Percentiles rank a stretch among this genome's conserved stretches.
Evolutionary conservation across 371 early-diverging fungal species (phyloP).

Genomic region (Rhizopus arrhizus): DNA sequence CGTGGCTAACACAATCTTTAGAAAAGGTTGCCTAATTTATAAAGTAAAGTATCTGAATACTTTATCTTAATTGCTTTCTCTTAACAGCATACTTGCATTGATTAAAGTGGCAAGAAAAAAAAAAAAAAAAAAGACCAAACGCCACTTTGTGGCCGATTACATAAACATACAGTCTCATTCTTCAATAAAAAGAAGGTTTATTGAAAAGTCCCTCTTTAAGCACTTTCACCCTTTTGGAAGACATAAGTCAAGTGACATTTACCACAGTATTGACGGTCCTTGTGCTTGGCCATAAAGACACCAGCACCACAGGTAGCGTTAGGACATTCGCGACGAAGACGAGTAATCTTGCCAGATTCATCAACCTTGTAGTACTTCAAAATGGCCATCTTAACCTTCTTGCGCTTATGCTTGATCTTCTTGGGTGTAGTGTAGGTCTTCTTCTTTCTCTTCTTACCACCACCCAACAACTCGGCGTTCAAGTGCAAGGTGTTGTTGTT

Average conservation of each 20-base stretch:
- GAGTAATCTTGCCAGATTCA: slow-evolving; percentile 92
- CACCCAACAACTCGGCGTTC: slow-evolving; percentile 70
- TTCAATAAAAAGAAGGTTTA: not conserved
- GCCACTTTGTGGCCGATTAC: slow-evolving; percentile 14
- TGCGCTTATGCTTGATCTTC: slow-evolving; percentile 98
- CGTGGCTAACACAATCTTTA: too few relatives aligned
- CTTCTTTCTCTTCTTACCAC: slow-evolving; percentile 98
- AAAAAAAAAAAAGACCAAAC: slow-evolving; percentile 36
- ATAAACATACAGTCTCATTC: too few relatives aligned
- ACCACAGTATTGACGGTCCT: slow-evolving; percentile 95
- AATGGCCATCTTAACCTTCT: slow-evolving; percentile 96
- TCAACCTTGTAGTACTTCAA: slow-evolving; percentile 98
- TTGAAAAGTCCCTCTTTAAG: slow-evolving; percentile 11
- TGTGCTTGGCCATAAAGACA: slow-evolving; percentile 97
- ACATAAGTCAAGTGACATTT: slow-evolving; percentile 62
- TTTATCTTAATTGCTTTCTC: too few relatives aligned
- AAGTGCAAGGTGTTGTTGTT: slow-evolving; percentile 89
- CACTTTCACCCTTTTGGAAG: slow-evolving; percentile 46
- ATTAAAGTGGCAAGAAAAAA: slow-evolving; percentile 46
- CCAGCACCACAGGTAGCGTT: slow-evolving; percentile 94
- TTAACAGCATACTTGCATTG: slow-evolving; percentile 2
- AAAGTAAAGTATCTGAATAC: too few relatives aligned
- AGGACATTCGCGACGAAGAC: slow-evolving; percentile 96
- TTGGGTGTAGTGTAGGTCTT: slow-evolving; percentile 98
- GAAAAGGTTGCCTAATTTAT: too few relatives aligned